phyloP scores from a whole-genome alignment of 345 rosid genomes.

The Lenwebbia sp. region DNA sequence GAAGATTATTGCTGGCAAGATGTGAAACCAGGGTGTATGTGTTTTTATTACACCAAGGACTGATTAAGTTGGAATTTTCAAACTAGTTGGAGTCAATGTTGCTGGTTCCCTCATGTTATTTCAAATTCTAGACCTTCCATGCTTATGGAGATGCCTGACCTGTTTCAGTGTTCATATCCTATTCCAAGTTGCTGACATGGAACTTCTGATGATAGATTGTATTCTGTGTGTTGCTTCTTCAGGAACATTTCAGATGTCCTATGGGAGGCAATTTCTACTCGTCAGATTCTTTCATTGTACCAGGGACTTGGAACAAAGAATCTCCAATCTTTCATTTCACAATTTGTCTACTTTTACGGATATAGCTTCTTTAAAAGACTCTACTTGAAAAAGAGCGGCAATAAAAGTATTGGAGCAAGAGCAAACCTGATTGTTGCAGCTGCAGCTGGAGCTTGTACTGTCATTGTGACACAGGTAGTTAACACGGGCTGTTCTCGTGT shows the following conservation, averaged over 20 bases:
- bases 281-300: slow-evolving; percentile 50
- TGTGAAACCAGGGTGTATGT: not conserved
- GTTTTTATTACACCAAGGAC: not conserved
- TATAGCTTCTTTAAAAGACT: slow-evolving; percentile 83
- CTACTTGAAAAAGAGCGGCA: slow-evolving; percentile 60
- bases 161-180: not conserved
- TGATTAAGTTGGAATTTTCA: not conserved
- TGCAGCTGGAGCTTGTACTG: slow-evolving; percentile 87
- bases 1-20: not conserved
- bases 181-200: not conserved
- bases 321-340: slow-evolving; percentile 65
- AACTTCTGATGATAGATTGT: not conserved
- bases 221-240: not conserved
- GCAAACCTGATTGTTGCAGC: slow-evolving; percentile 81
- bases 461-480: slow-evolving; percentile 54
- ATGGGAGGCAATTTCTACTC: slow-evolving; percentile 54
- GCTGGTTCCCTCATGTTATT: not conserved
- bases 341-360: slow-evolving; percentile 69
- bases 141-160: not conserved
- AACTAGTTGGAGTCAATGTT: not conserved
- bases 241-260: slow-evolving; percentile 61
- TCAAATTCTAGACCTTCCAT: not conserved
- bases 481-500: not conserved
- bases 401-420: slow-evolving; percentile 56
- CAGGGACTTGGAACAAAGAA: slow-evolving; percentile 78